These are phyloP conservation scores for Pneumocystis sp. DNA, from an alignment of 1,139 yeast genomes.

Conservation along the genomic window DNA sequence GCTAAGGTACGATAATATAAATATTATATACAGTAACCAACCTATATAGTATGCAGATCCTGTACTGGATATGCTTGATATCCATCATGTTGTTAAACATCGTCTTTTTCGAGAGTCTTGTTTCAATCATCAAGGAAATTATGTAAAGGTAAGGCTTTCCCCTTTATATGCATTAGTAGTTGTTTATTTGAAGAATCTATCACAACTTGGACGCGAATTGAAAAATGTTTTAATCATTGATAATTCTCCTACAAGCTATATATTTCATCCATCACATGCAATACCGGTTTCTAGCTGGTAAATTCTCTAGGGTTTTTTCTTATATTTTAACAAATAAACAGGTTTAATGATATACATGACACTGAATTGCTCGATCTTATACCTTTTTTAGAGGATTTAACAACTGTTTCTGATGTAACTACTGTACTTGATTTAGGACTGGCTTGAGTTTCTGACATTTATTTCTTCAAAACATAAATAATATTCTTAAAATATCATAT, in stretches of 20 bases:
- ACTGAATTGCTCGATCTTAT: constrained; percentile 82
- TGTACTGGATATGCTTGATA: constrained; percentile 70
- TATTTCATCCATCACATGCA: constrained; percentile 95
- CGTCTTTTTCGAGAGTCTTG: constrained; percentile 82
- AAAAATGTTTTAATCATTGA: constrained; percentile 77
- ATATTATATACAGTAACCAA: background rate
- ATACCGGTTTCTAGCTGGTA: constrained; percentile 93
- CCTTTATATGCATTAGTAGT: background rate
- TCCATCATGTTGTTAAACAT: constrained; percentile 63
- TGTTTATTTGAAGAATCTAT: constrained; percentile 55
- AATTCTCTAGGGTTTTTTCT: background rate
- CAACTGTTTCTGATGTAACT: constrained; percentile 64
- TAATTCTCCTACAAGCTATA: constrained; percentile 92
- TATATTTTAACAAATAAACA: background rate
- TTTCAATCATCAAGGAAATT: constrained; percentile 73
- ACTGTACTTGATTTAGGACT: constrained; percentile 57
- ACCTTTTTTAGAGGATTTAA: constrained; percentile 75
- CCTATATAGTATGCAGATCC: constrained; percentile 66
- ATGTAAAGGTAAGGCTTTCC: constrained; percentile 30
- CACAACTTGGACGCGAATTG: constrained; percentile 87
- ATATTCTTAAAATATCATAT: background rate
- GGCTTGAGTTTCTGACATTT: background rate
- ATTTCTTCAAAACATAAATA: background rate
- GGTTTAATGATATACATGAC: constrained; percentile 88
- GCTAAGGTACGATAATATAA: constrained; percentile 31